A percentile compares a stretch with the other conserved stretches of the same genome.
These are phyloP conservation scores for Arthrobotrys sinensis DNA, from an alignment of 2,329 filamentous ascomycete genomes.

Conservation along the genomic window DNA sequence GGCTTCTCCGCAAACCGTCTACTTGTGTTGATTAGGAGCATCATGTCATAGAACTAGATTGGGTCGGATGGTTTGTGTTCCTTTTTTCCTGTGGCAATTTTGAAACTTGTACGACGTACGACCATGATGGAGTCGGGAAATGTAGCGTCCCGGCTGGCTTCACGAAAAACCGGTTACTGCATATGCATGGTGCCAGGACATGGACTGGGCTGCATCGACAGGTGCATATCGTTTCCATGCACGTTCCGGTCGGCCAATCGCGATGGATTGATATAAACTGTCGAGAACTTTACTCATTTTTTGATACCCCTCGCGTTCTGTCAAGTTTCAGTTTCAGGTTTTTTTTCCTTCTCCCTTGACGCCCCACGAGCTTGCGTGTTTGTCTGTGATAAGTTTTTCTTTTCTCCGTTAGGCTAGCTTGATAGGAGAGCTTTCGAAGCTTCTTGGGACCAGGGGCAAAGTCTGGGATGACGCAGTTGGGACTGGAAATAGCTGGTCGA, in stretches of 20 bases:
- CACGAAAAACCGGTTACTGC: conserved; percentile 38
- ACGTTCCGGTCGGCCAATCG: conserved; percentile 17
- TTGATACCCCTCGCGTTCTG: conserved; percentile 49
- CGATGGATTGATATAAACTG: conserved; percentile 15
- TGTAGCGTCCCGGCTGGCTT: too few relatives aligned
- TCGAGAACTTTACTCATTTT: not conserved
- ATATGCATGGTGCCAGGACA: conserved; percentile 19
- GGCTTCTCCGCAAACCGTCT: not conserved
- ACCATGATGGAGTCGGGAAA: conserved; percentile 1
- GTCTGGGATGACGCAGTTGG: conserved; percentile 54
- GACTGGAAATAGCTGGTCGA: conserved; percentile 34
- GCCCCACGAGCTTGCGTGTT: conserved; percentile 48
- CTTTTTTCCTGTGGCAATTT: conserved; percentile 9
- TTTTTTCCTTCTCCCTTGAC: not conserved
- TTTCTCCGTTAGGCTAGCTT: not conserved
- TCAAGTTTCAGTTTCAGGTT: conserved; percentile 41
- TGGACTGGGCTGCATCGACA: too few relatives aligned
- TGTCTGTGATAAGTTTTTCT: conserved; percentile 19
- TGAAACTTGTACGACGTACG: conserved; percentile 19
- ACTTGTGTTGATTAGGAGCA: conserved; percentile 8
- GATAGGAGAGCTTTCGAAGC: conserved; percentile 12
- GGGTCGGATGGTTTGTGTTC: not conserved
- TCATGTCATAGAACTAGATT: not conserved
- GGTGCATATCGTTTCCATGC: conserved; percentile 37
- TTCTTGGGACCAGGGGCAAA: conserved; percentile 26